These are phyloP conservation scores for Oryza rufipogon DNA, from an alignment of 176 grass and related monocot genomes.

Conservation along the genomic window DNA sequence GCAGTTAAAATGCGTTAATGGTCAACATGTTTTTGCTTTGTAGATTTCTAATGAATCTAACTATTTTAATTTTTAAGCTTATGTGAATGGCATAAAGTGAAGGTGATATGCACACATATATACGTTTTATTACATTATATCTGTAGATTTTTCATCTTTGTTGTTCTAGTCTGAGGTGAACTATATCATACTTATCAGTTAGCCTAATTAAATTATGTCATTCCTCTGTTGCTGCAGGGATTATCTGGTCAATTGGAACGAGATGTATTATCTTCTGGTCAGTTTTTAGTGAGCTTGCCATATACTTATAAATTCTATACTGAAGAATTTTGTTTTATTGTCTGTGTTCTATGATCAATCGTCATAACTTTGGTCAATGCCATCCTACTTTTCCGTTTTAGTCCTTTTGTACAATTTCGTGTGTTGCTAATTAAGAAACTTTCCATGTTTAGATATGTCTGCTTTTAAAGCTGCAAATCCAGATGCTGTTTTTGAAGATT, in stretches of 20 bases:
- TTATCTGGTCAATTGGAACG: conserved; percentile 91
- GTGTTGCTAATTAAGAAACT: conserved; percentile 38
- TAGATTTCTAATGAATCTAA: not conserved
- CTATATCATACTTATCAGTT: conserved; percentile 18
- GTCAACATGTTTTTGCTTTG: conserved; percentile 10
- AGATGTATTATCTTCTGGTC: conserved; percentile 92
- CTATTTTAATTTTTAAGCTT: not conserved
- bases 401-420: not conserved
- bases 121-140: conserved; percentile 8
- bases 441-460: conserved; percentile 84
- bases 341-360: conserved; percentile 23
- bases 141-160: not conserved
- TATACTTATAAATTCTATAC: conserved; percentile 10
- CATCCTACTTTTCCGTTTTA: not conserved
- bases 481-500: conserved; percentile 95
- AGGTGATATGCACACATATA: not conserved
- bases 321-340: conserved; percentile 40
- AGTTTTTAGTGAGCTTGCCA: conserved; percentile 27
- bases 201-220: conserved; percentile 33
- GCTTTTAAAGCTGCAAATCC: conserved; percentile 99
- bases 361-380: not conserved
- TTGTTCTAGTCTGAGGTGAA: conserved; percentile 9
- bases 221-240: conserved; percentile 61
- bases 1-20: conserved; percentile 15
- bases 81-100: not conserved